phyloP scores from a whole-genome alignment of 2,329 filamentous ascomycete genomes.

The Ceratocystis harringtonii region DNA sequence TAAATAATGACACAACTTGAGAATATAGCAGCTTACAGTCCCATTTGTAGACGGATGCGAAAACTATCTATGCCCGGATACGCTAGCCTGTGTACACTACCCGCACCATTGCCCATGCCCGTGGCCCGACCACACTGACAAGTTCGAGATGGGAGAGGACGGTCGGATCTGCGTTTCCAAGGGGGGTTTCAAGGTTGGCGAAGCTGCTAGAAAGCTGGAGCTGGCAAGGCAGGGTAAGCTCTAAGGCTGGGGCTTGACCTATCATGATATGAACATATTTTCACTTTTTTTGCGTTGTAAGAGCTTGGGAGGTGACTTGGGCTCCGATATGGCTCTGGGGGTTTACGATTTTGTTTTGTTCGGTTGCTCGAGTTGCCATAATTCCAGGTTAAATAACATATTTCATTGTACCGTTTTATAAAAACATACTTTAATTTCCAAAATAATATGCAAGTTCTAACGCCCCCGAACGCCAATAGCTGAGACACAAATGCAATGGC shows the following conservation, averaged over 20 bases:
- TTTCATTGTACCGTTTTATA: background rate
- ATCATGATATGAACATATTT: background rate
- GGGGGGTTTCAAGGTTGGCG: slow-evolving; percentile 57
- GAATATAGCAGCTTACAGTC: background rate
- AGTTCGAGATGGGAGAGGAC: slow-evolving; percentile 59
- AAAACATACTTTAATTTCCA: background rate
- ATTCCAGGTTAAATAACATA: background rate
- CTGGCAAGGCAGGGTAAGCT: slow-evolving; percentile 64
- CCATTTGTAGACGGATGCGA: slow-evolving; percentile 55
- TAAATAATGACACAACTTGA: background rate
- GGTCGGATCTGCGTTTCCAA: slow-evolving; percentile 59
- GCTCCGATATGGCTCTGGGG: background rate
- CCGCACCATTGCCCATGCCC: slow-evolving; percentile 94
- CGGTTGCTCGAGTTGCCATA: background rate
- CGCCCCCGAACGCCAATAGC: slow-evolving; percentile 12
- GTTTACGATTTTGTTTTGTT: background rate
- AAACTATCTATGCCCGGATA: slow-evolving; percentile 89
- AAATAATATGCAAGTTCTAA: slow-evolving; percentile 11
- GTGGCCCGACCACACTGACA: slow-evolving; percentile 61
- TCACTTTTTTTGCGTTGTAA: background rate
- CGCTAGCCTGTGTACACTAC: slow-evolving; percentile 86
- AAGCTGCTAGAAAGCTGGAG: slow-evolving; percentile 62
- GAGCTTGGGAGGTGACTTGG: background rate
- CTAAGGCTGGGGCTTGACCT: slow-evolving; percentile 25
- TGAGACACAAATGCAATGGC: background rate